A percentile compares a stretch with the other conserved stretches of the same genome.
These are phyloP conservation scores for Amylocarpus encephaloides DNA, from an alignment of 2,329 filamentous ascomycete genomes.

Conservation along the genomic window DNA sequence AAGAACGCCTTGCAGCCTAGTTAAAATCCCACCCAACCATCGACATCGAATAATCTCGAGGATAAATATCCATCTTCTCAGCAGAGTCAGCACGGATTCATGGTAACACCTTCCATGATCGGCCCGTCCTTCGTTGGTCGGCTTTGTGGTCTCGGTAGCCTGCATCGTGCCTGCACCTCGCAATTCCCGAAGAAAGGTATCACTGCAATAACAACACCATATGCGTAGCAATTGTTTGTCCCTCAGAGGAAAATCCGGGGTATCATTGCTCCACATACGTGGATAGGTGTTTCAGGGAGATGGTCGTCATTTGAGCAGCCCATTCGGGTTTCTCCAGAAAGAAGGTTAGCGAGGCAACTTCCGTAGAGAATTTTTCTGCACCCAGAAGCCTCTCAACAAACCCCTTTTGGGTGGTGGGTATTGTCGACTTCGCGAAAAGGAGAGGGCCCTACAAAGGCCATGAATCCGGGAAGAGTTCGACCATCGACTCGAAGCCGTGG, in stretches of 20 bases:
- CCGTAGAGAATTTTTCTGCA: neutral
- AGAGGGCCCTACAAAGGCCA: slow-evolving; percentile 7
- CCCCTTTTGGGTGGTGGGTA: neutral
- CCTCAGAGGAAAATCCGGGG: too few species aligned
- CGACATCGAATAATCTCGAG: neutral
- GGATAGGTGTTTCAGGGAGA: too few species aligned
- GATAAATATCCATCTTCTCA: neutral
- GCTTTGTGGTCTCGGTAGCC: too few species aligned
- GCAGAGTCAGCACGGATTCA: neutral
- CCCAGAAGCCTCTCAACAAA: neutral
- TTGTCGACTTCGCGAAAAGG: neutral
- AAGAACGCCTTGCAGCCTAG: slow-evolving; percentile 4
- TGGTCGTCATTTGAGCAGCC: too few species aligned
- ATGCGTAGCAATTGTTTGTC: too few species aligned
- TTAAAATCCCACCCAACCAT: neutral
- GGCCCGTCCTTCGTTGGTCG: too few species aligned
- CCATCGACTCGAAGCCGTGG: slow-evolving; percentile 13
- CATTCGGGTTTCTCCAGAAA: too few species aligned
- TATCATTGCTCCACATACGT: too few species aligned
- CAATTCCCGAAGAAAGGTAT: too few species aligned
- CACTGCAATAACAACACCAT: too few species aligned
- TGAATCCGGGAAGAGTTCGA: slow-evolving; percentile 13
- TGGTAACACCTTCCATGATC: neutral
- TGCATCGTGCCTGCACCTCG: too few species aligned
- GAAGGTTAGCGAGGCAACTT: neutral